A percentile compares a stretch with the other conserved stretches of the same genome.
These are phyloP conservation scores for Halophytophthora polymorphica DNA, from an alignment of 352 stramenopile genomes.

Conservation along the genomic window DNA sequence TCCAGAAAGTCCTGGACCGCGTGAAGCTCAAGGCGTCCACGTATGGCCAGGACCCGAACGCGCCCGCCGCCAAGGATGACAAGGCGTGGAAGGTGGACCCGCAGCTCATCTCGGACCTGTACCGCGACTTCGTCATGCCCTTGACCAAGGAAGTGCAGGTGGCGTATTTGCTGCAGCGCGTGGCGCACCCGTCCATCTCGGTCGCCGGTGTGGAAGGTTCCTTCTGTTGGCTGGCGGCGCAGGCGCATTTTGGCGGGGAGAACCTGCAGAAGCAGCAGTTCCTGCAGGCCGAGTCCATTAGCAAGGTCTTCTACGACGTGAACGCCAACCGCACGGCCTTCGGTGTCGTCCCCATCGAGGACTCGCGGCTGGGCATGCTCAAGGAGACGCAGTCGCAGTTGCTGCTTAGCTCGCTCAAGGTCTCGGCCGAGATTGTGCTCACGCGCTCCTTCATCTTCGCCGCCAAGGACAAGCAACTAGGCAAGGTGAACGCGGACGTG, in stretches of 20 bases:
- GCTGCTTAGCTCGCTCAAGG: slow-evolving; percentile 69
- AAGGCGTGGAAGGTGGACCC: slow-evolving; percentile 93
- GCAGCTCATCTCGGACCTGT: slow-evolving; percentile 95
- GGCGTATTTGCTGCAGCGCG: slow-evolving; percentile 81
- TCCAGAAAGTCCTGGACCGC: slow-evolving; percentile 85
- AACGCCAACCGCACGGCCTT: slow-evolving; percentile 79
- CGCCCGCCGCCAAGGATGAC: slow-evolving; percentile 24
- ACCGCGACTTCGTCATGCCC: slow-evolving; percentile 98
- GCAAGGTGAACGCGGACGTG: slow-evolving; percentile 46
- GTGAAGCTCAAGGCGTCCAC: slow-evolving; percentile 96
- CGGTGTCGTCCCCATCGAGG: slow-evolving; percentile 84
- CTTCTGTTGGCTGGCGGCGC: slow-evolving; percentile 71
- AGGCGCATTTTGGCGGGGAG: slow-evolving; percentile 64
- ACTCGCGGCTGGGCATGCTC: slow-evolving; percentile 79
- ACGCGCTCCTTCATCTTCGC: slow-evolving; percentile 73
- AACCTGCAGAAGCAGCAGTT: slow-evolving; percentile 46
- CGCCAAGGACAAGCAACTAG: slow-evolving; percentile 37
- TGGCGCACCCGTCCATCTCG: slow-evolving; percentile 75
- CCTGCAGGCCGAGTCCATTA: slow-evolving; percentile 53
- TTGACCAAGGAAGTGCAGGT: slow-evolving; percentile 99
- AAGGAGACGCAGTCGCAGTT: slow-evolving; percentile 84
- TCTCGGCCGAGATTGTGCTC: slow-evolving; percentile 72
- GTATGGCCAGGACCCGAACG: slow-evolving; percentile 90
- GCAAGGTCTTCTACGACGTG: slow-evolving; percentile 77
- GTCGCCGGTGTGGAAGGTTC: slow-evolving; percentile 66